Evolutionary conservation across 257 asterid species (phyloP).

Genomic region (Asclepias syriaca): DNA sequence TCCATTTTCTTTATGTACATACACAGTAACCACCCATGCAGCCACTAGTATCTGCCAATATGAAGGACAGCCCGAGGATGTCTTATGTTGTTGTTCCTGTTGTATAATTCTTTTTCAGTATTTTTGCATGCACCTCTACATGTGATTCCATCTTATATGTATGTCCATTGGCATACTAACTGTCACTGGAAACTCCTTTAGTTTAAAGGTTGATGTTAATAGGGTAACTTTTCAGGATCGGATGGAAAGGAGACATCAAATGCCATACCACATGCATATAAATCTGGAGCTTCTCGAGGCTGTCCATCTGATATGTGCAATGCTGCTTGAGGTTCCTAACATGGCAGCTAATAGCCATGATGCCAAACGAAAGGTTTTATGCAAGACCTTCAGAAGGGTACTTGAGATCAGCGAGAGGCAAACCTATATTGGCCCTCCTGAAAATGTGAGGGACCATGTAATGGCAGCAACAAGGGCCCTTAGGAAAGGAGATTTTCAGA

Average conservation of each 20-base stretch:
- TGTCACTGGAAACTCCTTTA: not conserved
- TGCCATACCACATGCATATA: conserved; percentile 99
- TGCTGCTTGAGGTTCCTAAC: conserved; percentile 95
- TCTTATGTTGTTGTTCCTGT: not conserved
- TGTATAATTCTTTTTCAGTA: not conserved
- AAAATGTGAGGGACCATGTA: conserved; percentile 90
- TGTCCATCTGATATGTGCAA: conserved; percentile 84
- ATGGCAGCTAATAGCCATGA: conserved; percentile 90
- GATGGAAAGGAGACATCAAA: conserved; percentile 89
- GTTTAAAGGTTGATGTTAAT: not conserved
- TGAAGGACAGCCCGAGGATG: not conserved
- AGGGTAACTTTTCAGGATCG: conserved; percentile 54
- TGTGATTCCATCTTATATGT: not conserved
- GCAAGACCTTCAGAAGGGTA: conserved; percentile 77
- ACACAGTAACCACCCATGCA: too few species aligned
- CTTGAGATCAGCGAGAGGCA: conserved; percentile 86
- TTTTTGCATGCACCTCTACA: not conserved
- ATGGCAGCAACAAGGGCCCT: conserved; percentile 95
- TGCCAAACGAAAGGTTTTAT: conserved; percentile 72
- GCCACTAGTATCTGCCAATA: too few species aligned
- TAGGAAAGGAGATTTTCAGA: conserved; percentile 70
- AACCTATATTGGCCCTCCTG: conserved; percentile 90
- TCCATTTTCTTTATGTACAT: too few species aligned
- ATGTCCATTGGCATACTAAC: not conserved
- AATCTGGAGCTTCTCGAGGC: conserved; percentile 98